Evolutionary conservation across 1,139 yeast species (phyloP).

Genomic region (Yamadazyma pseudoaaseri): DNA sequence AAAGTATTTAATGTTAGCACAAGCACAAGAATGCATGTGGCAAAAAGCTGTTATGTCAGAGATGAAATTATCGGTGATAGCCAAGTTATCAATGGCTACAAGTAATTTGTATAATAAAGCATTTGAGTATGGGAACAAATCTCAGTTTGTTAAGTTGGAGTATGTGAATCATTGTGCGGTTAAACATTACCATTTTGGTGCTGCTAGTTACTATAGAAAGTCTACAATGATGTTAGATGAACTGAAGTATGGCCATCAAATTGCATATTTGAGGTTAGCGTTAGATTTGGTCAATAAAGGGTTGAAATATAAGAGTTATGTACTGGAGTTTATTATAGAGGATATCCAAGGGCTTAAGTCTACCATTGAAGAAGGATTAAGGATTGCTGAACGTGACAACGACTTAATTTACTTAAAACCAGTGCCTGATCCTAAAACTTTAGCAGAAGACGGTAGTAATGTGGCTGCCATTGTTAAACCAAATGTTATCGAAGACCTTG

Average conservation of each 20-base stretch:
- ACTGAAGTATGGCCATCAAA: constrained; percentile 67
- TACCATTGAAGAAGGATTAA: constrained; percentile 45
- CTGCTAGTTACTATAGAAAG: constrained; percentile 67
- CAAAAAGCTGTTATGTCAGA: constrained; percentile 60
- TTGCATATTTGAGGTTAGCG: constrained; percentile 53
- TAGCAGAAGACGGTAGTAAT: constrained; percentile 22
- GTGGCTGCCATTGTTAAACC: constrained; percentile 56
- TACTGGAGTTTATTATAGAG: constrained; percentile 38
- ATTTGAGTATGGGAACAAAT: constrained; percentile 39
- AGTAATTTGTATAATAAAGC: constrained; percentile 56
- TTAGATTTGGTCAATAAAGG: constrained; percentile 32
- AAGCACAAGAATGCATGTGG: constrained; percentile 89
- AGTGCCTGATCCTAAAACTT: constrained; percentile 49
- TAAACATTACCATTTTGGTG: constrained; percentile 62
- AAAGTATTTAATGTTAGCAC: constrained; percentile 61
- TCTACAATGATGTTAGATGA: constrained; percentile 49
- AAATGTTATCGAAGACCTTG: constrained; percentile 32
- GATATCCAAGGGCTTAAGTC: constrained; percentile 49
- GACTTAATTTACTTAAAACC: constrained; percentile 71
- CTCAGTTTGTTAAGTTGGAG: constrained; percentile 55
- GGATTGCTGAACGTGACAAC: constrained; percentile 71
- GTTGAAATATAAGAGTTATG: constrained; percentile 39
- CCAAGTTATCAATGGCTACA: constrained; percentile 65
- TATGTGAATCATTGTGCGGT: constrained; percentile 63
- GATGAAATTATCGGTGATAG: constrained; percentile 59